Evolutionary conservation across 495 filamentous ascomycete species (phyloP), one percentile per base, ranked within the genome.

Genomic region (Lentithecium fluviatile): DNA sequence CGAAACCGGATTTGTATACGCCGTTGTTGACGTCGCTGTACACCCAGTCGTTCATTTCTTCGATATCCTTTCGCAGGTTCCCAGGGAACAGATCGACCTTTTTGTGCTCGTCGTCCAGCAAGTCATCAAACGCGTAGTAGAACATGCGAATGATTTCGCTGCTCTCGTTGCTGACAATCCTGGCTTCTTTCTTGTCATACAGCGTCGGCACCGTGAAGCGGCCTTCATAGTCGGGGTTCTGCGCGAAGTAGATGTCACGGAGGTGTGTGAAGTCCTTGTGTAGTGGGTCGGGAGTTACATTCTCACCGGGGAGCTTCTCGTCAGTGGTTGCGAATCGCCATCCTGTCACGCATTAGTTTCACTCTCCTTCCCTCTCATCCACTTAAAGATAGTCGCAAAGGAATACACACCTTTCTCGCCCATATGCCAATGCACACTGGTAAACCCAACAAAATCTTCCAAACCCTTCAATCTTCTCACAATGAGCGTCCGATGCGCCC

Each of bases 21-120:
- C 89, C 91, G 69, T 92, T 91, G 72, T 96, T 96, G 70, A 96
- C 78, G 58, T 87, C 82, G 66, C 88, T 80, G 74, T 94, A 94
- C 58, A 87, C 85, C 90, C 90, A 95, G 29, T 83, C 82, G 70
- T 94, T 94, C 55, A 85, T 75, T 45, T 79, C 77, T 60, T 96
- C 88, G 69, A 96, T 94, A 19, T 86, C 70, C 46, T 71, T 53
- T 23, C 76, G 77, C 19, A 91, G 75, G 0, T 78, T 62, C 29
- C 75, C 58, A 0, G 89, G 89, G 68, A 85, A 87, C 40, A 88
- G 80, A 63, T 85, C 84, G 1, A 86, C 65, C 32, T 83, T 80
- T 37, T 82, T 80, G 72, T 80, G 82, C 58, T 81, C 56, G 43
- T 79, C 75, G 0, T 85, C 82, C 2, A 95, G 67, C 19, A 91